Base-by-base conservation (phyloP, 345 rosid genomes). In the Limnanthes douglasii region DNA sequence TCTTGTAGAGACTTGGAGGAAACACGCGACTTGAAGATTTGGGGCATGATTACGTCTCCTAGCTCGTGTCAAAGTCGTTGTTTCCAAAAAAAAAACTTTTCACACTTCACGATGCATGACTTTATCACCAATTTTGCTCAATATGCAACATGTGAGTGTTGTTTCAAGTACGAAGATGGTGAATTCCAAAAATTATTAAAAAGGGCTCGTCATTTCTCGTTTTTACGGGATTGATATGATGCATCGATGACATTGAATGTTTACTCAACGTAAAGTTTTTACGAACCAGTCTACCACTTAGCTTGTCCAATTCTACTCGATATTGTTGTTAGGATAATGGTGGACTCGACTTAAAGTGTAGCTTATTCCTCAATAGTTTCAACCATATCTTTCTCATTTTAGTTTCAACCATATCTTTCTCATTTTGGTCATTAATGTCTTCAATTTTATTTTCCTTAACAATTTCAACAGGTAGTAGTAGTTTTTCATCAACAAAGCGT, bases 61-160 rank as follows among this genome's bases (percentile, higher is more conserved):
- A 61, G 45, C 31, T 61, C 8, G 23, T 29, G 19, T 45, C 58
- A 40, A 50, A 54, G 50, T 61, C 57, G 0, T 55, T 61, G n/a
- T 12, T 45, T 61, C 3, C 62, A 61, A 23, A 18, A 12, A 7
- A 48, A 56, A 45, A 31, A 11, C 25, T 25, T 37, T 11, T 21
- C 62, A 0, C 58, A 50, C 7, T 60, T 55, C 5, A 16, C 40
- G 1, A 66, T 57, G 72, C 72, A 61, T 37, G 68, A 66, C 13
- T 54, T 53, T 28, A 20, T 66, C 30, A 43, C 12, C 14, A 62
- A 67, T 31, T 46, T 67, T 8, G 48, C 69, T 31, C 50, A 46
- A 4, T 54, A 28, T 62, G 65, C 60, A 5, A 32, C 66, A 5
- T 50, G 61, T 40, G 57, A 54, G 15, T 51, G 26, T 41, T 51